Base-by-base conservation (phyloP, 2,329 filamentous ascomycete species). In the Beauveria scarabaeidicola region DNA sequence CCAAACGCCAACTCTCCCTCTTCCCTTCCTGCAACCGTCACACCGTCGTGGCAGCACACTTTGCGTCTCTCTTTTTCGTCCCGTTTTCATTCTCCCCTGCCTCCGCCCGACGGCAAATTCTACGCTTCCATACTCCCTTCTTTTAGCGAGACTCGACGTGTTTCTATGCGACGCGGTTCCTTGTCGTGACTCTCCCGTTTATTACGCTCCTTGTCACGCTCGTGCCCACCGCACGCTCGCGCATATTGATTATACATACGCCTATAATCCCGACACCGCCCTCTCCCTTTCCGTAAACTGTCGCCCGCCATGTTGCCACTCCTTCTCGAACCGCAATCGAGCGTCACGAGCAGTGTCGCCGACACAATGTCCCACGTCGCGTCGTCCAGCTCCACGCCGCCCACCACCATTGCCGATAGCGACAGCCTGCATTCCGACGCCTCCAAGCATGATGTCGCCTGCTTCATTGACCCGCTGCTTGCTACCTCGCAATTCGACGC, bases 341-440 rank as follows among this genome's bases (percentile, higher is more conserved):
- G 67, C 67, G 68, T 72, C 61, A 66, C 64, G 38, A 63, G 61
- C 38, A 55, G 63, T 46, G 66, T 70, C 58, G 69, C 70, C 58
- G 77, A 79, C 61, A 72, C 71, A 48, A 78, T 77, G 54, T 78
- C 75, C 67, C 72, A 81, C 66, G 74, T 80, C 76, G 80, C 80
- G 75, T 83, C 81, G 53, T 74, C 78, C 27, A 80, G 76, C 66
- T 86, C 83, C 21, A 88, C 86, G 60, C 86, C 86, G 51, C 84
- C 85, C 25, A 89, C 86, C 52, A 88, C 83, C 65, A 13, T 52
- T 15, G 82, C 81, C 67, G 86, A 88, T 69, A 79, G 76, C 66
- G 78, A 77, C 61, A 87, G 84, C 72, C 74, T 85, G 60, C 76
- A 77, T 58, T 81, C 81, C 44, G 72, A 74, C 55, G 63, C 69